Base-by-base conservation (phyloP, 306 rosid species). In the Prunus armeniaca region DNA sequence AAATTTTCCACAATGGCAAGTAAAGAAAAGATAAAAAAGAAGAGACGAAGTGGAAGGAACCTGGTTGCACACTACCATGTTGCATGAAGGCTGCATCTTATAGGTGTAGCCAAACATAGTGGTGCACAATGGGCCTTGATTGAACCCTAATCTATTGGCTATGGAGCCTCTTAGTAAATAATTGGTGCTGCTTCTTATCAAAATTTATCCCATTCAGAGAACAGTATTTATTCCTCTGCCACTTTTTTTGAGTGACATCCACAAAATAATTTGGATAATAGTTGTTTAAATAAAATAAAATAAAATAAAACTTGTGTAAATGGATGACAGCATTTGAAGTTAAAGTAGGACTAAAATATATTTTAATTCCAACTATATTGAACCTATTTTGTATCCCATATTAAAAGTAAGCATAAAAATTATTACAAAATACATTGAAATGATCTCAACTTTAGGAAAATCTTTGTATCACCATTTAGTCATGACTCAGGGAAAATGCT, bases 51-150 rank as follows among this genome's bases (percentile, higher is more conserved):
- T 24, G 14, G 27, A 47, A 50, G 13, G 25, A 80, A 14, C 24
- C 28, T 25, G 24, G 41, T 50, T n/a, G 11, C 49, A n/a, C 27
- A 62, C 4, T 3, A 63, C 41, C 65, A 32, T 52, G 47, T 6
- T 50, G 87, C 83, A 89, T 82, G 86, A 83, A 80, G 64, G 74
- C 72, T 90, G 81, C 83, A 88, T 79, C 77, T 81, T 80, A 86
- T 77, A 77, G 91, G 87, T 68, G 65, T 47, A 78, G 77, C 83
- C 67, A 84, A 69, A 78, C 81, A 80, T 83, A 81, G 89, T 84
- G 87, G 86, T 84, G 90, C 86, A 84, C 62, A 74, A 86, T 80
- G 86, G 81, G 80, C 83, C 82, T 76, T 63, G 86, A 69, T 76
- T 63, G 86, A 69, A 84, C 87, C 84, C 82, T 74, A 75, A 78